A percentile compares a stretch with the other conserved stretches of the same genome.
phyloP scores from a whole-genome alignment of 108 stramenopile species.

The Skeletonema tropicum region DNA sequence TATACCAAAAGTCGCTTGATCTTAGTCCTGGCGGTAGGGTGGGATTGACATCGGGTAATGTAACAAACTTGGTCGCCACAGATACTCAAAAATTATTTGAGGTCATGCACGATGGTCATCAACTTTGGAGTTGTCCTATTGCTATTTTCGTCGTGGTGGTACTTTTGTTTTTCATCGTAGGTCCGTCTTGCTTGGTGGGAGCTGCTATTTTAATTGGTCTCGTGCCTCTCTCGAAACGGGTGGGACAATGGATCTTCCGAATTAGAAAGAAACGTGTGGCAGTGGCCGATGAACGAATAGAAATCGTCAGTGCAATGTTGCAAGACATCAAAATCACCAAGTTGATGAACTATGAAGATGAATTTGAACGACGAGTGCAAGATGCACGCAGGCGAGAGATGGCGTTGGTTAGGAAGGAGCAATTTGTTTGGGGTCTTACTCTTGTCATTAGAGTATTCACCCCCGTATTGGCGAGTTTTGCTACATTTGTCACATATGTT shows the following conservation, averaged over 20 bases:
- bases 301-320: slow-evolving; percentile 68
- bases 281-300: slow-evolving; percentile 73
- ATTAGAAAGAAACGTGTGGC: slow-evolving; percentile 60
- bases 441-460: slow-evolving; percentile 73
- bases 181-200: slow-evolving; percentile 71
- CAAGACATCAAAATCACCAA: slow-evolving; percentile 83
- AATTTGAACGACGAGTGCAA: slow-evolving; percentile 54
- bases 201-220: slow-evolving; percentile 66
- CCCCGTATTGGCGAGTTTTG: slow-evolving; percentile 69
- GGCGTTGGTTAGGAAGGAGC: slow-evolving; percentile 55
- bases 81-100: slow-evolving; percentile 84
- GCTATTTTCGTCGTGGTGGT: slow-evolving; percentile 69
- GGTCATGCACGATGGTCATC: slow-evolving; percentile 74
- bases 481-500: slow-evolving; percentile 73
- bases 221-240: slow-evolving; percentile 69
- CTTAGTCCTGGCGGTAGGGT: slow-evolving; percentile 56
- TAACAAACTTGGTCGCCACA: slow-evolving; percentile 72
- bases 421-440: slow-evolving; percentile 68
- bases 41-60: slow-evolving; percentile 65
- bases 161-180: slow-evolving; percentile 51
- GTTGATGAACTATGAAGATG: slow-evolving; percentile 79
- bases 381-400: slow-evolving; percentile 56
- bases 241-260: slow-evolving; percentile 61
- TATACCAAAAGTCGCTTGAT: slow-evolving; percentile 61
- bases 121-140: slow-evolving; percentile 85